A percentile compares a stretch with the other conserved stretches of the same genome.
Conservation (phyloP, 768 basidiomycete species). For the Russula sp. region DNA sequence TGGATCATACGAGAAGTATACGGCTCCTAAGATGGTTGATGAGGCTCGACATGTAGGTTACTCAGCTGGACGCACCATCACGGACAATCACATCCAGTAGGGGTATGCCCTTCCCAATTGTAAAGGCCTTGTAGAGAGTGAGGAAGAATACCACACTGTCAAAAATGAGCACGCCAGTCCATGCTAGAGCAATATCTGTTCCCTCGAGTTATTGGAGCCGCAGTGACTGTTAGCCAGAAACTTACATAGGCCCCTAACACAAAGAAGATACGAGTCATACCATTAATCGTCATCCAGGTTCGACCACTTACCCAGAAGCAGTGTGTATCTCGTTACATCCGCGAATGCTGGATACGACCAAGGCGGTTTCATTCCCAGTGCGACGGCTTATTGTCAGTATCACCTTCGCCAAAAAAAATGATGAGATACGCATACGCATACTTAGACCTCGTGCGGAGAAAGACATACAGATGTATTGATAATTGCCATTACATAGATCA, state of each 20-base stretch:
- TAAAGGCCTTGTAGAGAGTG: slow-evolving; percentile 12
- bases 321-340: slow-evolving; percentile 1
- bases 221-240: not conserved
- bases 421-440: not conserved
- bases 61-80: slow-evolving; percentile 3
- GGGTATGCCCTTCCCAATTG: slow-evolving; percentile 4
- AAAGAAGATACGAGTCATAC: not conserved
- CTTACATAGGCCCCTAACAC: slow-evolving; percentile 5
- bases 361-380: not conserved
- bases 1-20: slow-evolving; percentile 15
- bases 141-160: slow-evolving; percentile 9
- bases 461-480: not conserved
- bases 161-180: slow-evolving; percentile 9
- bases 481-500: not conserved
- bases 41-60: not conserved
- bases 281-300: not conserved
- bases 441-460: not conserved
- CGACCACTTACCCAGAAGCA: not conserved
- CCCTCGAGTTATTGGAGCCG: not conserved
- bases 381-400: not conserved
- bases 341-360: not conserved
- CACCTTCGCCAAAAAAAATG: not conserved
- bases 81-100: slow-evolving; percentile 17
- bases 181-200: slow-evolving; percentile 6
- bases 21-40: slow-evolving; percentile 3